These are phyloP conservation scores for Corylus heterophylla DNA, from an alignment of 306 rosid species.

Conservation along the genomic window DNA sequence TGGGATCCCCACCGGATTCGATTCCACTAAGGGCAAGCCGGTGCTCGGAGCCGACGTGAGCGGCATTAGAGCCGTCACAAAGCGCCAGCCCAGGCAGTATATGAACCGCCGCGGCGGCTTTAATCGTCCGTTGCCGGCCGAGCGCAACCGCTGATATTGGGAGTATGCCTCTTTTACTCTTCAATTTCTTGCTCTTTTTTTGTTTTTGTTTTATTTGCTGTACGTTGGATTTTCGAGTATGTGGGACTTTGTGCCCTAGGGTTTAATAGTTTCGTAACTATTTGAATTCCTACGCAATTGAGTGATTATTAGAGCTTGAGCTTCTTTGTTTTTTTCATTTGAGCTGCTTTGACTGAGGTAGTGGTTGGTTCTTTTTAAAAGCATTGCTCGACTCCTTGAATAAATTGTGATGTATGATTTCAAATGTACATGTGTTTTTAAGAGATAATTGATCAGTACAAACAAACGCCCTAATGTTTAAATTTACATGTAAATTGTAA, in stretches of 20 bases:
- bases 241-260: neutral
- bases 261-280: no score
- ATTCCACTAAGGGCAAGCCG: constrained; percentile 88
- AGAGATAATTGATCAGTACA: neutral
- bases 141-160: constrained; percentile 67
- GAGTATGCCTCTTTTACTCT: neutral
- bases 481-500: neutral
- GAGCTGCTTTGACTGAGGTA: no score
- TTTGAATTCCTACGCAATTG: no score
- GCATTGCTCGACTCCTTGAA: no score
- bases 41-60: constrained; percentile 91
- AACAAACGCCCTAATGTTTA: neutral
- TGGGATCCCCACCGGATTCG: constrained; percentile 86
- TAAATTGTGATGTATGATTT: no score
- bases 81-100: constrained; percentile 92
- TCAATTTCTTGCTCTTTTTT: constrained; percentile 7
- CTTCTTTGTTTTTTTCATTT: no score
- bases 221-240: neutral
- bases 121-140: constrained; percentile 97
- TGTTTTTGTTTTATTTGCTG: neutral
- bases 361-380: no score
- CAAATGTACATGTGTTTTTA: neutral
- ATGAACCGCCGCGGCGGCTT: constrained; percentile 99
- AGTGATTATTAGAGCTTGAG: no score
- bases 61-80: constrained; percentile 77